A percentile compares a stretch with the other conserved stretches of the same genome.
These are phyloP conservation scores for Torulaspora franciscae DNA, from an alignment of 805 yeast genomes.

Conservation along the genomic window DNA sequence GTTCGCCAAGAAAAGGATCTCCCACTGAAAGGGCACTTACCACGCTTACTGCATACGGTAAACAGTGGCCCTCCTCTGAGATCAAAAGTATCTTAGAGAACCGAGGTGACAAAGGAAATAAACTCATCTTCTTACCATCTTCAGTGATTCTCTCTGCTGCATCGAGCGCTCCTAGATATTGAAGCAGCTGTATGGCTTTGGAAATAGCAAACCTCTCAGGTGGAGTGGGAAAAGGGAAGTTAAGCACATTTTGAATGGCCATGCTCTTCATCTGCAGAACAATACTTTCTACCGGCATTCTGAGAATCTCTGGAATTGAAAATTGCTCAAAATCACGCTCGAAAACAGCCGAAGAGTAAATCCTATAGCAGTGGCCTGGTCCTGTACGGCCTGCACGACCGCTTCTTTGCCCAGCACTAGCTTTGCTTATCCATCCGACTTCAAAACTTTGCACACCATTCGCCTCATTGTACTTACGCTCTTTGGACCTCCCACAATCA, in stretches of 20 bases:
- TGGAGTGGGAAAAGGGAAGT: conserved; percentile 96
- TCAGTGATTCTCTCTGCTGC: conserved; percentile 56
- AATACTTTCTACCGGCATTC: conserved; percentile 97
- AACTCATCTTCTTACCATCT: conserved; percentile 79
- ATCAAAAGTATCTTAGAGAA: conserved; percentile 84
- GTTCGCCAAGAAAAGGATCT: conserved; percentile 76
- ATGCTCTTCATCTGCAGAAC: conserved; percentile 92
- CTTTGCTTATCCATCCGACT: conserved; percentile 88
- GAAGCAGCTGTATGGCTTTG: conserved; percentile 63
- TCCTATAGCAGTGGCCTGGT: conserved; percentile 93
- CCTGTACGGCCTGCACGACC: conserved; percentile 99
- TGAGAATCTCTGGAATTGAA: conserved; percentile 78
- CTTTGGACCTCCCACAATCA: conserved; percentile 92
- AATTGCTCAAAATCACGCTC: conserved; percentile 82
- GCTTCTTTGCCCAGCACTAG: conserved; percentile 90
- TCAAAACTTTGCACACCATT: conserved; percentile 92
- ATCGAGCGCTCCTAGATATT: conserved; percentile 71
- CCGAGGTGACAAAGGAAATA: conserved; percentile 90
- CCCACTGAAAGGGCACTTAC: conserved; percentile 93
- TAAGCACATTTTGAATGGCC: conserved; percentile 87
- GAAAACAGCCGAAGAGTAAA: conserved; percentile 89
- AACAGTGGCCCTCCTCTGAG: conserved; percentile 80
- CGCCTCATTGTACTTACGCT: conserved; percentile 71
- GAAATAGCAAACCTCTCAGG: conserved; percentile 60
- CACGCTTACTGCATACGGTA: conserved; percentile 84